These are phyloP conservation scores for Fistulifera solaris DNA, from an alignment of 108 stramenopile genomes.

Conservation along the genomic window DNA sequence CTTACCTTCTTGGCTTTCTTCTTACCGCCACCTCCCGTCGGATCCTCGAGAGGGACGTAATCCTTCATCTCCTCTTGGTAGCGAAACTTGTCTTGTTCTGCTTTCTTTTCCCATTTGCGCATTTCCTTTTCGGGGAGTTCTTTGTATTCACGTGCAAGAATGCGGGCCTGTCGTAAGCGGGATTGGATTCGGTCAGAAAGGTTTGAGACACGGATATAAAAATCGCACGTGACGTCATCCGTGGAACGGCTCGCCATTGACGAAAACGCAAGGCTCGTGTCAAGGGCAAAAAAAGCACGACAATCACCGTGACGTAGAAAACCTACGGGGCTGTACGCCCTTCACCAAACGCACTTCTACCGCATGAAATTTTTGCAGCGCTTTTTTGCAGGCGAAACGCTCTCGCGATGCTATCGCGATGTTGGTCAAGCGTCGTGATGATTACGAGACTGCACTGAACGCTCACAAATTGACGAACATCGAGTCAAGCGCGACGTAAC, in stretches of 20 bases:
- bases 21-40: conserved; percentile 28
- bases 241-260: no score
- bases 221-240: neutral
- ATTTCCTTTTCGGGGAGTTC: conserved; percentile 52
- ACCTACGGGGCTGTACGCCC: conserved; percentile 13
- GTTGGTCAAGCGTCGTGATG: no score
- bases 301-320: conserved; percentile 14
- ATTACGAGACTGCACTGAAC: no score
- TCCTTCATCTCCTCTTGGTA: conserved; percentile 79
- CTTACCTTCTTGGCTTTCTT: conserved; percentile 36
- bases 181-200: conserved; percentile 6
- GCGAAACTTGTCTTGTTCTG: conserved; percentile 71
- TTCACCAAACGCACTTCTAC: conserved; percentile 3
- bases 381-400: conserved; percentile 13
- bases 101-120: conserved; percentile 71
- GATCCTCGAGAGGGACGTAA: conserved; percentile 67
- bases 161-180: conserved; percentile 35
- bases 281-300: no score
- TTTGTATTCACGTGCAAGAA: conserved; percentile 65
- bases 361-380: conserved; percentile 6
- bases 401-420: conserved; percentile 10
- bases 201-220: conserved; percentile 1
- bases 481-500: neutral
- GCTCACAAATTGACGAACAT: no score
- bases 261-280: no score